phyloP scores from a whole-genome alignment of 768 basidiomycete genomes.

The Rhodotorula paludigena region DNA sequence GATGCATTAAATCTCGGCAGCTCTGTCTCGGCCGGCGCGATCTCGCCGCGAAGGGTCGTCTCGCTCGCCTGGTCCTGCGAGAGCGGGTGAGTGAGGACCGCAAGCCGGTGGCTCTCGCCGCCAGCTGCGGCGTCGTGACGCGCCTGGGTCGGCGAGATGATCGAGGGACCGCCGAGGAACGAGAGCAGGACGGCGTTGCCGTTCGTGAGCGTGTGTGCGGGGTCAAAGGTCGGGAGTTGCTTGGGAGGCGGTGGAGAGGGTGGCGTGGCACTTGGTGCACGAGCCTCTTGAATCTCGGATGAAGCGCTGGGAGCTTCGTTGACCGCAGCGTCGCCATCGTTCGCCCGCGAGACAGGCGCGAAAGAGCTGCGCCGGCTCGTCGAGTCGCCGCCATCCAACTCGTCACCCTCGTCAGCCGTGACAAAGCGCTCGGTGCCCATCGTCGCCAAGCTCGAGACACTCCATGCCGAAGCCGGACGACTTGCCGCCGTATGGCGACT shows the following conservation, averaged over 20 bases:
- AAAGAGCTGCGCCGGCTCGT: neutral
- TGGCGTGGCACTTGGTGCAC: too few species aligned
- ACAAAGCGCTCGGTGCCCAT: slow-evolving; percentile 12
- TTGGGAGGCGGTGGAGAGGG: too few species aligned
- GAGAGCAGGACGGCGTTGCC: slow-evolving; percentile 30
- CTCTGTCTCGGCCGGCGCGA: neutral
- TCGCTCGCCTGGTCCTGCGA: neutral
- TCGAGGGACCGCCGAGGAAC: slow-evolving; percentile 12
- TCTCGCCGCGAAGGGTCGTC: neutral
- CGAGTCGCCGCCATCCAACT: neutral
- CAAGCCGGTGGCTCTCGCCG: too few species aligned
- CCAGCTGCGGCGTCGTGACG: too few species aligned
- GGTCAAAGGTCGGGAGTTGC: neutral
- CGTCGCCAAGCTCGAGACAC: slow-evolving; percentile 11
- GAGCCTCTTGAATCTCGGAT: too few species aligned
- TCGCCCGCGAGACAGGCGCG: too few species aligned
- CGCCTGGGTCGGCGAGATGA: neutral
- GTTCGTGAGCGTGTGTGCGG: slow-evolving; percentile 6
- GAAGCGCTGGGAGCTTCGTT: too few species aligned
- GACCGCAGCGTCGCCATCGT: neutral
- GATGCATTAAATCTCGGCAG: neutral
- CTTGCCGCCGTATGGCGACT: neutral
- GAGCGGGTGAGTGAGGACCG: slow-evolving; percentile 3
- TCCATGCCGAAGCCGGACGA: neutral
- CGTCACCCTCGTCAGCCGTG: slow-evolving; percentile 1